Conservation (phyloP, 2,329 filamentous ascomycete genomes). For the Penicillium glabrum region DNA sequence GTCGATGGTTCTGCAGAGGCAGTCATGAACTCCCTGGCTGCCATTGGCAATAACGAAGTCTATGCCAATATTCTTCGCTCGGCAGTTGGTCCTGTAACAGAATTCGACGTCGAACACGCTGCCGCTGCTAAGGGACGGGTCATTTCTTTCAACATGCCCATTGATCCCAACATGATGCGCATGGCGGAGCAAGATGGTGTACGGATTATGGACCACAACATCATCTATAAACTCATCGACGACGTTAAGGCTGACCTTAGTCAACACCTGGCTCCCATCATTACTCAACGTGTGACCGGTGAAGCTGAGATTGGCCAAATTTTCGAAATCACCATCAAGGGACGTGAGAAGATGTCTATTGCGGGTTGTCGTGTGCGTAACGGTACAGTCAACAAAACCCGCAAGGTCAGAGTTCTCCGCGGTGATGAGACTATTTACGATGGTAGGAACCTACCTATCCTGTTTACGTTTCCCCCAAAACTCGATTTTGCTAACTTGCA, state of each 20-base stretch:
- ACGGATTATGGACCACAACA: slow-evolving; percentile 76
- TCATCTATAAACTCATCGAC: slow-evolving; percentile 54
- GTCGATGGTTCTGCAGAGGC: slow-evolving; percentile 94
- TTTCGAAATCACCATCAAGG: slow-evolving; percentile 80
- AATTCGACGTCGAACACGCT: slow-evolving; percentile 89
- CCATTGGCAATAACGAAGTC: slow-evolving; percentile 83
- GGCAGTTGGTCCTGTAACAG: slow-evolving; percentile 72
- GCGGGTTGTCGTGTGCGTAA: slow-evolving; percentile 88
- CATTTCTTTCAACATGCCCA: slow-evolving; percentile 78
- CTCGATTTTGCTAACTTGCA: slow-evolving; percentile 7
- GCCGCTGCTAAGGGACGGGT: slow-evolving; percentile 72
- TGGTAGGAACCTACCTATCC: slow-evolving; percentile 59
- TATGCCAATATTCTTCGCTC: slow-evolving; percentile 73
- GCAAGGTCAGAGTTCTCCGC: slow-evolving; percentile 70
- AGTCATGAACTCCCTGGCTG: slow-evolving; percentile 71
- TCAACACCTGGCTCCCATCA: slow-evolving; percentile 64
- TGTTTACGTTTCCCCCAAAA: neutral
- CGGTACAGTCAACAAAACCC: slow-evolving; percentile 65
- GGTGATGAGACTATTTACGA: slow-evolving; percentile 71
- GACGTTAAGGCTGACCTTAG: slow-evolving; percentile 60
- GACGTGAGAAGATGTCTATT: slow-evolving; percentile 68
- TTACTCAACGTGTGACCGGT: slow-evolving; percentile 72
- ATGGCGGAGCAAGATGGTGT: slow-evolving; percentile 72
- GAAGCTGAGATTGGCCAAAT: slow-evolving; percentile 83
- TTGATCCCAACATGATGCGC: slow-evolving; percentile 66